Evolutionary conservation across 768 basidiomycete genomes (phyloP).

Genomic region (Coprinopsis sp.): DNA sequence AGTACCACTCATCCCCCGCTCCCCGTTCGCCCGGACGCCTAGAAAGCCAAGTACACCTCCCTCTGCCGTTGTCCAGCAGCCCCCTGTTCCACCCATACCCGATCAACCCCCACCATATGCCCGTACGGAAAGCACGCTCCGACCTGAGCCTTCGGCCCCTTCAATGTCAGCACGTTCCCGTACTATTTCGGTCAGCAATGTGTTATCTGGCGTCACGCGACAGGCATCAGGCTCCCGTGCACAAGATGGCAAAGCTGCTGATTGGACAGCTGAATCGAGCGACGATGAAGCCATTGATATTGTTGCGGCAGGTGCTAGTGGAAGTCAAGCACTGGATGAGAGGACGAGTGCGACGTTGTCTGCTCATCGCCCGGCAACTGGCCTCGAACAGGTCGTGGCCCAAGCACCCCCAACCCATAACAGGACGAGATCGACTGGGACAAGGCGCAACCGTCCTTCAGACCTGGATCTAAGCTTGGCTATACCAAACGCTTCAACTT

Average conservation of each 20-base stretch:
- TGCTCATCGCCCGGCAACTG: conserved; percentile 23
- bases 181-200: conserved; percentile 53
- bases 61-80: conserved; percentile 11
- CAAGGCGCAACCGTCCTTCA: conserved; percentile 54
- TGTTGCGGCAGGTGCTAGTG: conserved; percentile 76
- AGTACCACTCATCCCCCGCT: conserved; percentile 37
- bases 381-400: conserved; percentile 20
- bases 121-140: conserved; percentile 30
- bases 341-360: conserved; percentile 62
- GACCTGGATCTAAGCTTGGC: conserved; percentile 60
- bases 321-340: conserved; percentile 78
- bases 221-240: conserved; percentile 30
- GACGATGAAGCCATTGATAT: conserved; percentile 86
- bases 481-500: conserved; percentile 24
- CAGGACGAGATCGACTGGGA: conserved; percentile 17
- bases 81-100: conserved; percentile 30
- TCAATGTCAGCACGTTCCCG: conserved; percentile 43
- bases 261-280: conserved; percentile 37
- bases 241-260: conserved; percentile 42
- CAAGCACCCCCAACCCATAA: conserved; percentile 27
- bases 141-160: conserved; percentile 37
- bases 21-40: conserved; percentile 34
- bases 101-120: conserved; percentile 69
- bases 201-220: conserved; percentile 46
- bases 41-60: conserved; percentile 27